These are phyloP conservation scores for Mycena filopes DNA, from an alignment of 768 basidiomycete genomes.

Conservation along the genomic window DNA sequence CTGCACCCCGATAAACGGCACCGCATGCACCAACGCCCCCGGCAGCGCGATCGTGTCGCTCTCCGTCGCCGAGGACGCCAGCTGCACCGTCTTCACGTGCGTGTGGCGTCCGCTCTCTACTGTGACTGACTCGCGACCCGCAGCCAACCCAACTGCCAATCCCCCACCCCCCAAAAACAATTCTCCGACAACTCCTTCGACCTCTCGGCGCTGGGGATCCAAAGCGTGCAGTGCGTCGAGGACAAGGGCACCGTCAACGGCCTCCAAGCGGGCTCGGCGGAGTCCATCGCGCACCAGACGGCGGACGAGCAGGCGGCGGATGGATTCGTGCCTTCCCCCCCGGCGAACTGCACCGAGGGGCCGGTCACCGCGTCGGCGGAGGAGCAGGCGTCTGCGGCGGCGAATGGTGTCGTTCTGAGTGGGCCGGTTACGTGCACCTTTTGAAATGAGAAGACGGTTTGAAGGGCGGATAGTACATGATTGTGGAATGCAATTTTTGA, in stretches of 20 bases:
- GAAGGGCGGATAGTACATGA: too few species aligned
- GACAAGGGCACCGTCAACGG: conserved; percentile 2
- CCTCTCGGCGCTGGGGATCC: background rate
- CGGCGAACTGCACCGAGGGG: too few species aligned
- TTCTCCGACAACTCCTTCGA: background rate
- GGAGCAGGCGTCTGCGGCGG: too few species aligned
- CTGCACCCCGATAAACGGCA: background rate
- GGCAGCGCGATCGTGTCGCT: background rate
- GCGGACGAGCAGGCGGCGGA: background rate
- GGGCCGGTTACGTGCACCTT: too few species aligned
- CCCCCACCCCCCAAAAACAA: background rate
- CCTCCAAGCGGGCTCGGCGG: background rate
- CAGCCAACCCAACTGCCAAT: too few species aligned
- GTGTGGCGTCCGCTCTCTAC: too few species aligned
- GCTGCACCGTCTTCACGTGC: background rate
- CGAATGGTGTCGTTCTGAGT: too few species aligned
- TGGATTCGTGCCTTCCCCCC: too few species aligned
- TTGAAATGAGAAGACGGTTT: too few species aligned
- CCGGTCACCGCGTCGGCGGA: too few species aligned
- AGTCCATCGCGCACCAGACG: background rate
- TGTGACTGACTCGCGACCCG: too few species aligned
- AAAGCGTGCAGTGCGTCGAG: conserved; percentile 3
- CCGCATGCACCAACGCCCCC: background rate
- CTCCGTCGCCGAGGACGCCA: background rate
- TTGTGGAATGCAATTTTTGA: too few species aligned